These are phyloP conservation scores for Aureobasidium musti DNA, from an alignment of 2,329 filamentous ascomycete species.

Conservation along the genomic window DNA sequence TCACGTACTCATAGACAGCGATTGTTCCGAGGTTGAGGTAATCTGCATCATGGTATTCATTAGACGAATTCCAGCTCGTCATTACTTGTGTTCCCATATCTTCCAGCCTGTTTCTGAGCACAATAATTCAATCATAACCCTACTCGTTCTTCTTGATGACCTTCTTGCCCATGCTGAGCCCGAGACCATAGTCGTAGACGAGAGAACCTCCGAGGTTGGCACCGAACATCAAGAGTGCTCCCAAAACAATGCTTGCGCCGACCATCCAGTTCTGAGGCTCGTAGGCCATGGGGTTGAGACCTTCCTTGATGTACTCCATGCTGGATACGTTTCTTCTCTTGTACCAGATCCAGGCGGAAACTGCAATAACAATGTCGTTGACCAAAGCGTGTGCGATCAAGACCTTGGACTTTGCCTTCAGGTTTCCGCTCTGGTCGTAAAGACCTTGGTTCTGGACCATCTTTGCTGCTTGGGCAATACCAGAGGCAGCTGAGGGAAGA, in stretches of 20 bases:
- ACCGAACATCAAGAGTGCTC: slow-evolving; percentile 43
- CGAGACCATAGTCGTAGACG: slow-evolving; percentile 52
- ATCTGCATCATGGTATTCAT: slow-evolving; percentile 22
- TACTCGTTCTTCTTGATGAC: slow-evolving; percentile 36
- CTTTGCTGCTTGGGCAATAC: slow-evolving; percentile 44
- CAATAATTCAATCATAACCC: not conserved
- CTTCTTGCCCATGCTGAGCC: slow-evolving; percentile 40
- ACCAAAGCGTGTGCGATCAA: slow-evolving; percentile 47
- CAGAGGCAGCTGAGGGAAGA: slow-evolving; percentile 41
- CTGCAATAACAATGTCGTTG: slow-evolving; percentile 47
- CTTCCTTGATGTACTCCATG: slow-evolving; percentile 35
- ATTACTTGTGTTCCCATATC: not conserved
- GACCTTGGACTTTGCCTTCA: slow-evolving; percentile 47
- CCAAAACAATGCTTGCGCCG: slow-evolving; percentile 42
- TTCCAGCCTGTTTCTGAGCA: not conserved
- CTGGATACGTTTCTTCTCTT: slow-evolving; percentile 39
- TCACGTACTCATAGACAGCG: not conserved
- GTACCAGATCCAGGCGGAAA: slow-evolving; percentile 49
- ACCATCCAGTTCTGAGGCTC: slow-evolving; percentile 44
- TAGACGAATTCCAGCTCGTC: slow-evolving; percentile 17
- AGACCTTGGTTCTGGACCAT: slow-evolving; percentile 50
- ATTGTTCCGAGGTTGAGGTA: not conserved
- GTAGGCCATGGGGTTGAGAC: slow-evolving; percentile 38
- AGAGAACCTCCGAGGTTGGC: slow-evolving; percentile 49
- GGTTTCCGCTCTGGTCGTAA: slow-evolving; percentile 41